Base-by-base conservation (phyloP, 1,284 basidiomycete genomes). In the Ustilago sp. region DNA sequence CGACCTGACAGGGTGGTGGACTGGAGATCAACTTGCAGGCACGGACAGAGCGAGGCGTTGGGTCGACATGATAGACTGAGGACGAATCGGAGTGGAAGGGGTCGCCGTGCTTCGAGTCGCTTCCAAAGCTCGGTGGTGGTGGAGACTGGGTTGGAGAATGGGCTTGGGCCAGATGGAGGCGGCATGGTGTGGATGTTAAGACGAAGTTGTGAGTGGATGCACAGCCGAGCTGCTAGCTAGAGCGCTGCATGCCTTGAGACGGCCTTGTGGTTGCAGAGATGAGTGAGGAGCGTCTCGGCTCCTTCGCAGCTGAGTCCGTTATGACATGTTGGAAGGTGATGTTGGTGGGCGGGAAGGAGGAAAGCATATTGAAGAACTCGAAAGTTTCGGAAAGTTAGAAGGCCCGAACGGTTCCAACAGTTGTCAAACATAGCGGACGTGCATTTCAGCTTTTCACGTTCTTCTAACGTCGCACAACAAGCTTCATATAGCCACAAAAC, bases 11-110 rank as follows among this genome's bases (percentile, higher is more conserved):
- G 17, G 7, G 32, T 23, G 4, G 32, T 3, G 17, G 53, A 45
- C 17, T 53, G 28, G 2, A 77, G 52, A 8, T 52, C 32, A 17
- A 52, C 65, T 23, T 68, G 35, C 0, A 77, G 59, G 36, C 66
- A 68, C 1, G 74, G 74, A 15, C 74, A 77, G 13, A 77, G 66
- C 0, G 66, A 51, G 1, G 57, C 56, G 36, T 72, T 72, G 6
- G 63, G 59, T n/a, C 74, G 65, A 7, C 66, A 63, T 0, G 74
- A 77, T 13, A 56, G 66, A 15, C 61, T 59, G 28, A 77, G 58
- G 0, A 50, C 55, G 34, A 77, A 77, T 8, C 63, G 66, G 1
- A 77, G 43, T 1, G 69, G 63, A 0, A 50, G 43, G 9, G 74
- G 63, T 8, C 74, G 63, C 0, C 57, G 32, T 8, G 63, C 51